phyloP scores from a whole-genome alignment of 2,329 filamentous ascomycete species.

The Aspergillus sp. region DNA sequence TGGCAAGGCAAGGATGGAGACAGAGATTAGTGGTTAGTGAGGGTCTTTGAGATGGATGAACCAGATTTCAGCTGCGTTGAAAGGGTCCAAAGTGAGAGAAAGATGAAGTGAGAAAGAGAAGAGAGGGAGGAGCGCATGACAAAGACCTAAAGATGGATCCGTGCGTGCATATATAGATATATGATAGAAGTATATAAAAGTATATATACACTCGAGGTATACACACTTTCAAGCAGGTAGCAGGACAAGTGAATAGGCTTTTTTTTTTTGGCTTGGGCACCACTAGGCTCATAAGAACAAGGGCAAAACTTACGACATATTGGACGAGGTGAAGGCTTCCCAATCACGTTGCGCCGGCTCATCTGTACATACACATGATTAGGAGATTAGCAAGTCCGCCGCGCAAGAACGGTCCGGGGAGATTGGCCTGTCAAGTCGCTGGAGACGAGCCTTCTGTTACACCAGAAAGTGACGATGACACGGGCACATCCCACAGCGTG shows the following conservation, averaged over 20 bases:
- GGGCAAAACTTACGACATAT: constrained; percentile 46
- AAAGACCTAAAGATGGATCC: not conserved
- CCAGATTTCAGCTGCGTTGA: constrained; percentile 3
- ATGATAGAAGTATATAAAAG: constrained; percentile 8
- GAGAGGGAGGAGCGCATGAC: not conserved
- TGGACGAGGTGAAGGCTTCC: constrained; percentile 38
- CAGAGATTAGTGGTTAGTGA: constrained; percentile 14
- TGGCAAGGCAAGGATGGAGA: constrained; percentile 23
- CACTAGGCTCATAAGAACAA: constrained; percentile 21
- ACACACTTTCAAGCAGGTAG: not conserved
- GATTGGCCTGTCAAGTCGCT: constrained; percentile 36
- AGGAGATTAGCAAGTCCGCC: constrained; percentile 41
- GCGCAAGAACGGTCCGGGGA: constrained; percentile 34
- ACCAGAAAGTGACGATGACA: constrained; percentile 42
- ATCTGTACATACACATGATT: constrained; percentile 46
- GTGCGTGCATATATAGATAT: constrained; percentile 8
- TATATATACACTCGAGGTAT: constrained; percentile 12
- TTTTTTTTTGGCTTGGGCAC: constrained; percentile 5
- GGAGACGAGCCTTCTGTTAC: constrained; percentile 38
- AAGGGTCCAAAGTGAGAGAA: constrained; percentile 15
- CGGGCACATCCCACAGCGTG: constrained; percentile 40
- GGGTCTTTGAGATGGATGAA: constrained; percentile 3
- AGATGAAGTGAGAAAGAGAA: constrained; percentile 6
- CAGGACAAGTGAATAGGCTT: constrained; percentile 7
- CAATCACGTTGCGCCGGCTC: constrained; percentile 43